phyloP scores from a whole-genome alignment of 108 stramenopile genomes.

The Nannochloropsis gaditana region DNA sequence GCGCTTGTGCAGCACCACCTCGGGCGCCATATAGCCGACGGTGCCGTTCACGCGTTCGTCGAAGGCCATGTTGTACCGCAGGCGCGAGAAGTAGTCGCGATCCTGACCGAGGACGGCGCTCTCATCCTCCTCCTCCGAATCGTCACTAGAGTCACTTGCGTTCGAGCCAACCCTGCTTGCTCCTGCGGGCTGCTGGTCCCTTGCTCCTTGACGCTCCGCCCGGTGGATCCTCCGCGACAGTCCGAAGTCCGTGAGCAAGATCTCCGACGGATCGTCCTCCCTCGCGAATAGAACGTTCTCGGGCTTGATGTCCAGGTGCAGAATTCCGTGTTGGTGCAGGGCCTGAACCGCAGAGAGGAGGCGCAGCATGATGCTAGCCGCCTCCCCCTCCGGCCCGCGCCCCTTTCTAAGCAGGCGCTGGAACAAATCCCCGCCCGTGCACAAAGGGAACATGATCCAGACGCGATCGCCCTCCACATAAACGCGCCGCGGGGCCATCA shows the following conservation, averaged over 20 bases:
- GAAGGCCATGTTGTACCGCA: not conserved
- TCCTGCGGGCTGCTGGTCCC: not conserved
- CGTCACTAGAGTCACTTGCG: not conserved
- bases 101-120: not conserved
- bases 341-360: slow-evolving; percentile 26
- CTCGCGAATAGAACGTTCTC: slow-evolving; percentile 33
- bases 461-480: slow-evolving; percentile 31
- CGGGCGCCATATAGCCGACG: slow-evolving; percentile 39
- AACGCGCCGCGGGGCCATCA: slow-evolving; percentile 33
- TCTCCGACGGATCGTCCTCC: slow-evolving; percentile 4
- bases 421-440: slow-evolving; percentile 34
- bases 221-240: slow-evolving; percentile 27
- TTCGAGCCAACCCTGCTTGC: not conserved
- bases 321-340: slow-evolving; percentile 35
- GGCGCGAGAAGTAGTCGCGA: slow-evolving; percentile 5
- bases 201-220: not conserved
- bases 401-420: slow-evolving; percentile 27
- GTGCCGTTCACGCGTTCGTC: slow-evolving; percentile 30
- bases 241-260: slow-evolving; percentile 38
- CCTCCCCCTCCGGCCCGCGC: slow-evolving; percentile 29
- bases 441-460: slow-evolving; percentile 37
- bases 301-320: slow-evolving; percentile 42
- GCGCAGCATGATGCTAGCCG: slow-evolving; percentile 22
- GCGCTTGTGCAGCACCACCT: slow-evolving; percentile 27
- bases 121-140: not conserved